Evolutionary conservation across 306 rosid genomes (phyloP).

Genomic region (Cucumis hystrix): DNA sequence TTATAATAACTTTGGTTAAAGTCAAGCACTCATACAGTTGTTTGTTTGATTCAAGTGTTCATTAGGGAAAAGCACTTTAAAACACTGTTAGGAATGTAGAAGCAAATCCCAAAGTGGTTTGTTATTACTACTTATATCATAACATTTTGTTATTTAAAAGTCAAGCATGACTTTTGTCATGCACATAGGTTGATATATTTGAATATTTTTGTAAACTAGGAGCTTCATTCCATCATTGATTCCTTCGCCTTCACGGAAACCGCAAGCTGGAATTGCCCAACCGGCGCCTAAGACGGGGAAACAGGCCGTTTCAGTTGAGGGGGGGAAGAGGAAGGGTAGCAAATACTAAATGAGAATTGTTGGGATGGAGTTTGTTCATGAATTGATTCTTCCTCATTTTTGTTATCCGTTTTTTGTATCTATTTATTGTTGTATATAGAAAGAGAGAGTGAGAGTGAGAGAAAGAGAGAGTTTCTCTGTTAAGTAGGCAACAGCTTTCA

Average conservation of each 20-base stretch:
- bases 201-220: constrained; percentile 20
- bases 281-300: constrained; percentile 24
- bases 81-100: background rate
- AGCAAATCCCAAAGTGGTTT: background rate
- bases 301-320: constrained; percentile 26
- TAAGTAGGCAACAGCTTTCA: constrained; percentile 14
- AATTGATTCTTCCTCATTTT: constrained; percentile 10
- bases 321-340: constrained; percentile 36
- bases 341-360: constrained; percentile 30
- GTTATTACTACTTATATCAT: background rate
- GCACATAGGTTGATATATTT: background rate
- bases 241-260: constrained; percentile 63
- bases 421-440: constrained; percentile 19
- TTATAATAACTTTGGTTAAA: background rate
- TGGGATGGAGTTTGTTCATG: constrained; percentile 10
- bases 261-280: constrained; percentile 20
- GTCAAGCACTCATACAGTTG: background rate
- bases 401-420: constrained; percentile 4
- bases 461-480: background rate
- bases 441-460: constrained; percentile 11
- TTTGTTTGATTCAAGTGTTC: background rate
- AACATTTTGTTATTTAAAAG: too few relatives aligned
- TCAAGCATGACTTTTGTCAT: background rate
- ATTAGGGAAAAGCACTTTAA: background rate
- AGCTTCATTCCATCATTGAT: constrained; percentile 63